Evolutionary conservation across 495 filamentous ascomycete genomes (phyloP).

Genomic region (Aspergillus nanangensis): DNA sequence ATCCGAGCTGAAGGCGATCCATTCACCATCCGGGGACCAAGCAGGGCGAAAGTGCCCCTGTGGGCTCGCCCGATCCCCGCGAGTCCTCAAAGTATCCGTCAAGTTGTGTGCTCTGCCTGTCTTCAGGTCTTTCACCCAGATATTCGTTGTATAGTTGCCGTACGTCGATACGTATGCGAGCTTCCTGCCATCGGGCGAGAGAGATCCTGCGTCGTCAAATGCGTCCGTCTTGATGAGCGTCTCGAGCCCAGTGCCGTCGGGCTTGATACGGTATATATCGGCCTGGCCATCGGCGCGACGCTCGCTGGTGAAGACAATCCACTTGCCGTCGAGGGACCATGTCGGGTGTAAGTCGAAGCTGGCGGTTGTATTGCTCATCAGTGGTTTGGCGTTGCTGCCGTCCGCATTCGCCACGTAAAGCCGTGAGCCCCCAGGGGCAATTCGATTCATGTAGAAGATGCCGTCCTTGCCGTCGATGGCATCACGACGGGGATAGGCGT

Average conservation of each 20-base stretch:
- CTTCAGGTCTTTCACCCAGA: slow-evolving; percentile 25
- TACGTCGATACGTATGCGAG: slow-evolving; percentile 24
- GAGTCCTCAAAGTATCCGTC: slow-evolving; percentile 13
- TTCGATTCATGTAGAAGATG: slow-evolving; percentile 30
- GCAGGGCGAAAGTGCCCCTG: slow-evolving; percentile 27
- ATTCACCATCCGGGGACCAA: slow-evolving; percentile 25
- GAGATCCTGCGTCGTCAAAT: slow-evolving; percentile 20
- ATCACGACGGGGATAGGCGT: too few species aligned
- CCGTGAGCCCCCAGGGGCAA: slow-evolving; percentile 24
- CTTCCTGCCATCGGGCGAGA: slow-evolving; percentile 25
- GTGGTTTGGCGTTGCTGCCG: slow-evolving; percentile 23
- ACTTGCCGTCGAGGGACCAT: slow-evolving; percentile 28
- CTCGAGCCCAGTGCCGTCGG: slow-evolving; percentile 21
- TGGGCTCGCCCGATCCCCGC: slow-evolving; percentile 12
- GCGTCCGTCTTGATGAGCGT: slow-evolving; percentile 17
- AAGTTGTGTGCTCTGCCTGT: slow-evolving; percentile 21
- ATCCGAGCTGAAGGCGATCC: slow-evolving; percentile 21
- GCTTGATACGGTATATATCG: slow-evolving; percentile 24
- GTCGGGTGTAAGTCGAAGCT: slow-evolving; percentile 32
- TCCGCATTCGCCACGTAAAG: slow-evolving; percentile 30
- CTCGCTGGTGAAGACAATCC: slow-evolving; percentile 26
- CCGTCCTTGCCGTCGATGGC: slow-evolving; percentile 19
- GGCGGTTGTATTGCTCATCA: slow-evolving; percentile 22
- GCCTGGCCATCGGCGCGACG: slow-evolving; percentile 26
- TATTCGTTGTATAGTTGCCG: slow-evolving; percentile 18